These are phyloP conservation scores for Escallonia herrerae DNA, from an alignment of 129 eudicot genomes.

Conservation along the genomic window DNA sequence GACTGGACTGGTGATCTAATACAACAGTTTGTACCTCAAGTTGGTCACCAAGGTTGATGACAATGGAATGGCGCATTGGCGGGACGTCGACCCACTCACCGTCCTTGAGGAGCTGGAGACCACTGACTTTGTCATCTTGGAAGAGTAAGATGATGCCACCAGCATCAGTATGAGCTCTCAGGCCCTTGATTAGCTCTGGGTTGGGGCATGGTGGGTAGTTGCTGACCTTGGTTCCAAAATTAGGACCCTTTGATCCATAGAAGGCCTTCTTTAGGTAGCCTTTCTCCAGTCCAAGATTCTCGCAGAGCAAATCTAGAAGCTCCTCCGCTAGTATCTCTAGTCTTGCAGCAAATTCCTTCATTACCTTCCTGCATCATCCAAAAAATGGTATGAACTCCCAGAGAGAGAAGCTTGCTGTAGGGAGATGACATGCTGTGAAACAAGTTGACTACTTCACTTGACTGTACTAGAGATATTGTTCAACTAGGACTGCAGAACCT, in stretches of 20 bases:
- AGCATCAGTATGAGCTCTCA: conserved; percentile 66
- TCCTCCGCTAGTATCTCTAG: conserved; percentile 49
- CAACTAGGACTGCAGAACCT: too few species aligned
- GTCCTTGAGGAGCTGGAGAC: conserved; percentile 62
- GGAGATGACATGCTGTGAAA: too few species aligned
- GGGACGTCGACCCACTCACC: conserved; percentile 65
- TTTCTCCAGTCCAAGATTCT: conserved; percentile 57
- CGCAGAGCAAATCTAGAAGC: conserved; percentile 53
- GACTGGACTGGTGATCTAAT: background rate
- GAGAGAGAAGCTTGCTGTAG: too few species aligned
- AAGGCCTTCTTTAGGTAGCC: conserved; percentile 55
- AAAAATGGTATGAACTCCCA: background rate
- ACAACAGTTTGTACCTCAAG: conserved; percentile 36
- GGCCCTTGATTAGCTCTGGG: conserved; percentile 59
- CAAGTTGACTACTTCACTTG: too few species aligned
- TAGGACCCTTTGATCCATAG: conserved; percentile 52
- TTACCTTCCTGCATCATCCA: conserved; percentile 35
- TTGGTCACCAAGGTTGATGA: conserved; percentile 64
- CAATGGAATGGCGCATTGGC: conserved; percentile 62
- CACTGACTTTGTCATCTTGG: conserved; percentile 71
- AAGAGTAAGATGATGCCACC: conserved; percentile 71
- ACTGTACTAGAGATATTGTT: too few species aligned
- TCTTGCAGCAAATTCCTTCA: conserved; percentile 46
- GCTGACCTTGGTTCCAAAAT: conserved; percentile 64
- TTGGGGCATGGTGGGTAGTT: conserved; percentile 77